Evolutionary conservation across 768 basidiomycete genomes (phyloP).

Genomic region (Mycena capillaripes): DNA sequence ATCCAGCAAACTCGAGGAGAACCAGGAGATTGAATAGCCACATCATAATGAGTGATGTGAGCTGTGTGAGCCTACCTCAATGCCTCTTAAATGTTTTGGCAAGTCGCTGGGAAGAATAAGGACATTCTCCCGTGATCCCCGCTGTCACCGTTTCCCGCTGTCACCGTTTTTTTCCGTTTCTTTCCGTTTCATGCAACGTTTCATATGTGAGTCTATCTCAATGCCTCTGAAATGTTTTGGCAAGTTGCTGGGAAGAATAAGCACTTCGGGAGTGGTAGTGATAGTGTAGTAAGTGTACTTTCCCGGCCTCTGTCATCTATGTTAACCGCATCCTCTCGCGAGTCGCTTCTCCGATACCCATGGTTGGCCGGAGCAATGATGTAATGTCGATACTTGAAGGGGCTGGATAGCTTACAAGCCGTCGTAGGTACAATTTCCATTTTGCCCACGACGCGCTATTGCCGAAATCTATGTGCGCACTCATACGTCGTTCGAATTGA

Average conservation of each 20-base stretch:
- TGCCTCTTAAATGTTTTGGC: conserved; percentile 18
- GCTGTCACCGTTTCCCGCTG: too few relatives aligned
- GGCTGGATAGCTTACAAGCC: conserved; percentile 12
- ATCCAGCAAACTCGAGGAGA: conserved; percentile 11
- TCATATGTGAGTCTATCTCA: too few relatives aligned
- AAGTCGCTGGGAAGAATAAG: conserved; percentile 17
- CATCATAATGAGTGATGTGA: conserved; percentile 13
- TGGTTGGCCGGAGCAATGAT: conserved; percentile 7
- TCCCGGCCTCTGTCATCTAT: conserved; percentile 14
- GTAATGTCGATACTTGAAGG: conserved; percentile 6
- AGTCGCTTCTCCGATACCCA: conserved; percentile 18
- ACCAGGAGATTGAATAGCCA: conserved; percentile 16
- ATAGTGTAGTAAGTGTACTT: conserved; percentile 19
- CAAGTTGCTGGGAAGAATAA: conserved; percentile 12
- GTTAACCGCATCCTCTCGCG: conserved; percentile 14
- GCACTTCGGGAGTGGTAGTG: conserved; percentile 24
- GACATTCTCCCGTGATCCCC: too few relatives aligned
- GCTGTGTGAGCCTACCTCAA: conserved; percentile 12
- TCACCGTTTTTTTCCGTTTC: too few relatives aligned
- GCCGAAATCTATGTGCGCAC: conserved; percentile 16
- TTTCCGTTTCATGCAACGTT: too few relatives aligned
- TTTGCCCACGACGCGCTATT: background rate
- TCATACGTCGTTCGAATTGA: conserved; percentile 6
- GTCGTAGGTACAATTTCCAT: conserved; percentile 1
- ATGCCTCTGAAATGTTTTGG: conserved; percentile 17